phyloP scores from a whole-genome alignment of 1,139 yeast genomes.

The Hyphopichia khmerensis region DNA sequence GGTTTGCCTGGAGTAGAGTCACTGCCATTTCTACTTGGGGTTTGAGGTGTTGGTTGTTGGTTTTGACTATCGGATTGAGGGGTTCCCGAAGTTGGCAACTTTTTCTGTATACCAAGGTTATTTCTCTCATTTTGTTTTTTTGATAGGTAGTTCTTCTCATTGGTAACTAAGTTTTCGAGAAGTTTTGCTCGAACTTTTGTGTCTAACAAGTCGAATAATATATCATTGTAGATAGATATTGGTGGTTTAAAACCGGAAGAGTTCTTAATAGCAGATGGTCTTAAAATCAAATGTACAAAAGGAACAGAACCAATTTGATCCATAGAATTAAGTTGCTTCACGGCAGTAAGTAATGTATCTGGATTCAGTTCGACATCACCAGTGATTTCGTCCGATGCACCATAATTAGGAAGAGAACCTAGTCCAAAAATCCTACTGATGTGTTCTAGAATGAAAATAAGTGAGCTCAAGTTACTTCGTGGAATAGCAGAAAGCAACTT shows the following conservation, averaged over 20 bases:
- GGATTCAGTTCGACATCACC: neutral
- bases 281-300: constrained; percentile 39
- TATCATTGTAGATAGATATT: constrained; percentile 20
- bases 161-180: constrained; percentile 24
- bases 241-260: constrained; percentile 47
- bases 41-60: neutral
- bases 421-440: constrained; percentile 25
- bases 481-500: constrained; percentile 36
- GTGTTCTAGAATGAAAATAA: constrained; percentile 39
- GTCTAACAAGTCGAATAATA: constrained; percentile 31
- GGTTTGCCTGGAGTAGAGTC: neutral
- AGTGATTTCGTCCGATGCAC: constrained; percentile 21
- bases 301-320: constrained; percentile 40
- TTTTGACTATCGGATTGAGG: constrained; percentile 3
- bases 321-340: constrained; percentile 32
- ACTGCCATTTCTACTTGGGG: neutral
- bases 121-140: constrained; percentile 34
- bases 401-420: constrained; percentile 26
- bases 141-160: constrained; percentile 27
- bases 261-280: constrained; percentile 40
- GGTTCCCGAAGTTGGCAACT: constrained; percentile 14
- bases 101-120: constrained; percentile 23
- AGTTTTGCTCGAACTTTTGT: constrained; percentile 24
- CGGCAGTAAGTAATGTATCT: constrained; percentile 5
- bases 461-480: constrained; percentile 41